phyloP scores from a whole-genome alignment of 441 rosid genomes.

The Euphorbia corollata region DNA sequence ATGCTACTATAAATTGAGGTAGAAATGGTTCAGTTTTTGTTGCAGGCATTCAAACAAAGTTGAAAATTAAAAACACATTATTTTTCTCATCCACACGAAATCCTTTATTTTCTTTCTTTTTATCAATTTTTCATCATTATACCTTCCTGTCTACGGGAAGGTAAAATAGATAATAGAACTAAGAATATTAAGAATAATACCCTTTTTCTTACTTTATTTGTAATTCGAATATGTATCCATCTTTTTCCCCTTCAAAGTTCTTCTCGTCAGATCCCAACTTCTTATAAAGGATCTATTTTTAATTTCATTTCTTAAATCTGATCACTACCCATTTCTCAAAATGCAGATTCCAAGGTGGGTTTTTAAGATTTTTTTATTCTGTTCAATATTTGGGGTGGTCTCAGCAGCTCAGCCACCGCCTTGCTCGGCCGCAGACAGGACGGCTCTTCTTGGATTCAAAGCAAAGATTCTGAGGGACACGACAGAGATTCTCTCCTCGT shows the following conservation, averaged over 20 bases:
- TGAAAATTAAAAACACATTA: slow-evolving; percentile 20
- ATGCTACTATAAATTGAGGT: slow-evolving; percentile 15
- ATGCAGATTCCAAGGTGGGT: slow-evolving; percentile 58
- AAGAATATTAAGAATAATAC: slow-evolving; percentile 24
- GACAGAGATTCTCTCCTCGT: slow-evolving; percentile 55
- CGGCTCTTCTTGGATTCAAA: slow-evolving; percentile 68
- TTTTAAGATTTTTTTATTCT: slow-evolving; percentile 39
- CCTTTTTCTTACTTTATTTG: slow-evolving; percentile 26
- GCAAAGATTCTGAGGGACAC: slow-evolving; percentile 64
- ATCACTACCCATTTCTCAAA: slow-evolving; percentile 40
- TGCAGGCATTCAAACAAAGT: slow-evolving; percentile 19
- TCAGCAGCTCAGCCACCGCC: slow-evolving; percentile 26
- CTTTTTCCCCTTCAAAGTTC: slow-evolving; percentile 25
- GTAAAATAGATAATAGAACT: slow-evolving; percentile 18
- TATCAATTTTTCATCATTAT: slow-evolving; percentile 38
- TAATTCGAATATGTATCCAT: slow-evolving; percentile 8
- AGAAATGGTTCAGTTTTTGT: slow-evolving; percentile 29
- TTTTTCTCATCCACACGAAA: slow-evolving; percentile 19
- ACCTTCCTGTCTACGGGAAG: slow-evolving; percentile 77
- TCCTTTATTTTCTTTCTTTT: not conserved
- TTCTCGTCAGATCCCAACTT: slow-evolving; percentile 33
- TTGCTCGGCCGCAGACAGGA: slow-evolving; percentile 64
- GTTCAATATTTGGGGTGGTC: slow-evolving; percentile 25
- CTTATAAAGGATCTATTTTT: slow-evolving; percentile 7
- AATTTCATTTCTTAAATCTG: slow-evolving; percentile 23